phyloP scores from a whole-genome alignment of 2,329 filamentous ascomycete genomes.

The Pochonia chlamydosporia region DNA sequence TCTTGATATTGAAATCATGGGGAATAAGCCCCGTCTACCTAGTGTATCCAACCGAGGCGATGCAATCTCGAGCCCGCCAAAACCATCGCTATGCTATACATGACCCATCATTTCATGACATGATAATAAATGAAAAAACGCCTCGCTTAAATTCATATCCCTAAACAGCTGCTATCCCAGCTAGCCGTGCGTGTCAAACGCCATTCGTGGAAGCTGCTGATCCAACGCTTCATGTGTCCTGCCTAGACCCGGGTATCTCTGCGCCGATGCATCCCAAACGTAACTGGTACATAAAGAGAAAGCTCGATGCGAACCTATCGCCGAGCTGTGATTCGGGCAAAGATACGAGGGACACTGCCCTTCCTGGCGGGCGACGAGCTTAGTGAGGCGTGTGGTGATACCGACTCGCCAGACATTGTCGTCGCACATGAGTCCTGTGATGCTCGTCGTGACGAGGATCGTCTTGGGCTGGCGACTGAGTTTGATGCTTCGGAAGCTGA shows the following conservation, averaged over 20 bases:
- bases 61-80: not conserved
- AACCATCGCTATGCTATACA: not conserved
- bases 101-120: not conserved
- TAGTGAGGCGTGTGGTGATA: slow-evolving; percentile 7
- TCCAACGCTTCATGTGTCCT: not conserved
- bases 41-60: not conserved
- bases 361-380: slow-evolving; percentile 9
- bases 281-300: not conserved
- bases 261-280: not conserved
- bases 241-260: not conserved
- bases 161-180: not conserved
- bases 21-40: not conserved
- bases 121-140: not conserved
- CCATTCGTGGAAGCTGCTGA: not conserved
- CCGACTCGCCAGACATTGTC: slow-evolving; percentile 3
- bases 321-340: slow-evolving; percentile 8
- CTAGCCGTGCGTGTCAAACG: not conserved
- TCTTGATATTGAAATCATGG: not conserved
- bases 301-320: slow-evolving; percentile 2
- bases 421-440: slow-evolving; percentile 8
- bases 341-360: slow-evolving; percentile 9
- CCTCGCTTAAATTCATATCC: not conserved
- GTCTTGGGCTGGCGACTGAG: not conserved
- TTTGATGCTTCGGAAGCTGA: not conserved
- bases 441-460: slow-evolving; percentile 5